Evolutionary conservation across 345 rosid species (phyloP), one percentile per base, ranked within the genome.

Genomic region (Eucalyptus curtisii): DNA sequence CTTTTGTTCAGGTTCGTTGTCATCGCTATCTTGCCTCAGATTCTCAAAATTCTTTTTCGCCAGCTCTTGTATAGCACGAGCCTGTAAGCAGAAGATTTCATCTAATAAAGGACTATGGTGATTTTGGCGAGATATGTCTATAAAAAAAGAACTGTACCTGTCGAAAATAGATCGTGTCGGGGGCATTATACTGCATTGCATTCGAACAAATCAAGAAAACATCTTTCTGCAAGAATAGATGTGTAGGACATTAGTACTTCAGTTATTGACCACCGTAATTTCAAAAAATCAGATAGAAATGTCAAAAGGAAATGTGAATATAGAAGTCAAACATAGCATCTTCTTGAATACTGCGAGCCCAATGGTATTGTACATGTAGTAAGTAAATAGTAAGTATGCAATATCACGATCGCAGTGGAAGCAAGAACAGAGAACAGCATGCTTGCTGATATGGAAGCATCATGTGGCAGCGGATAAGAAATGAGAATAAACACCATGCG

Each of bases 121-220:
- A 53, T 86, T 81, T 17, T 81, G 31, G 37, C 45, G 87, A 86
- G 84, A 55, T 87, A 50, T 66, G 64, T 88, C 57, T 85, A 55
- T 89, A 55, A 86, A 57, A 49, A 68, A 80, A 27, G 81, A 68
- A 88, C 37, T 88, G 87, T 92, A 95, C 99, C 99, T 97, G 99
- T 91, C 97, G 95, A 81, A 90, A 93, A 88, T 95, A 97, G 88
- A 97, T 87, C 30, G 99, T 96, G 90, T 96, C 98, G 1, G 98
- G 92, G 13, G 98, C 90, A 94, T 97, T 97, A 88, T 97, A 97
- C 89, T 93, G 97, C 99, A 97, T 97, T 2, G 98, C 99, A 80
- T 97, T 97, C n/a, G 96, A 92, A 89, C 97, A 95, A 87, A 97
- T 90, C 76, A 96, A 88, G 92, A 94, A 93, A 88, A 97, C 94